Base-by-base conservation (phyloP, 1,284 basidiomycete species). In the Ganoderma boninense region DNA sequence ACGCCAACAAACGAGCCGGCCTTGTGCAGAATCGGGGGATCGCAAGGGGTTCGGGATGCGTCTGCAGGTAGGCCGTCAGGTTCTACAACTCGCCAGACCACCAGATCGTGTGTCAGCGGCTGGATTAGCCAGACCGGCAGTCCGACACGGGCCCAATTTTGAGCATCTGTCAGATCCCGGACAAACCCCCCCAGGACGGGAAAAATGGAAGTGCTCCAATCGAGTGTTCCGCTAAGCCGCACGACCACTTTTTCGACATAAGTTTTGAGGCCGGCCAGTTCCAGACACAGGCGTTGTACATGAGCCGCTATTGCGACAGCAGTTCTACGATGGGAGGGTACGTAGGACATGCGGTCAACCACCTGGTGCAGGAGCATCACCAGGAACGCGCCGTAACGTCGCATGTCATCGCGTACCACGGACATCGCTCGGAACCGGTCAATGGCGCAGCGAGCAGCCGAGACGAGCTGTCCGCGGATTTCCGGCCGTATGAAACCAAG, bases 51-150 rank as follows among this genome's bases (percentile, higher is more conserved):
- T 2, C 2, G 6, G 5, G 59, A 54, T 26, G n/a, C 4, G 16
- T 57, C 23, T 1, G 10, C 23, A 6, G 61, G 40, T 13, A 26
- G 14, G n/a, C n/a, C 49, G n/a, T 43, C 20, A 2, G 43, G 1
- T 16, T 32, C 1, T 6, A 69, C 68, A 4, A 65, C 46, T 2
- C 40, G 4, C 63, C 62, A 65, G 4, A 69, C 29, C 38, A 42
- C 42, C 23, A 68, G 26, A 1, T 49, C n/a, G 3, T 10, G 10
- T 7, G 38, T 68, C 2, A 64, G 20, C 4, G 54, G 62, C 20
- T 68, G 67, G 7, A 68, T 23, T 18, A 57, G 43, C 67, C 67
- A 68, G 13, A 42, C 44, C 1, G 62, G 67, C 4, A 68, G 42
- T 0, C 67, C 67, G 18, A 64, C 43, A 6, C 62, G 61, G 4